Evolutionary conservation across 2,329 filamentous ascomycete genomes (phyloP), one percentile per base, ranked within the genome.

Genomic region (Scedosporium apiospermum): DNA sequence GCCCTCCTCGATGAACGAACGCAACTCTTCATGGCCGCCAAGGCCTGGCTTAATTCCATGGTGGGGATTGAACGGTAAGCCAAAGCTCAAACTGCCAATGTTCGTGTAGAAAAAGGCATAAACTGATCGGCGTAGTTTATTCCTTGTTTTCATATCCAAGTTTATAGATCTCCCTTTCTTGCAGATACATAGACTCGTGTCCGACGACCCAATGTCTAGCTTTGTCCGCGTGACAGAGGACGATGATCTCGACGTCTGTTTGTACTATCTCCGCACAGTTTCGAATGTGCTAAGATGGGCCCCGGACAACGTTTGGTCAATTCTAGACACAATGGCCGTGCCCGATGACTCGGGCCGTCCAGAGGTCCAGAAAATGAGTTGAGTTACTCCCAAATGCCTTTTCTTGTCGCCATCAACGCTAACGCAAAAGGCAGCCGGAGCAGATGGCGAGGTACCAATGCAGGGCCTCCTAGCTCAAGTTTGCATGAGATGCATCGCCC

Each of bases 191-290:
- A 61, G 26, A 34, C 44, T 21, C 26, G 16, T 23, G 30, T 23
- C 51, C 23, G 26, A 34, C 5, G 41, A n/a, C 41, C 60, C 41
- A 49, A 34, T 18, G 12, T 26, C 30, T 21, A 26, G 21, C 14
- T 63, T 7, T 26, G 12, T 55, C 12, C 57, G 41, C 7, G 58
- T 84, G 64, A 76, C 74, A 3, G 77, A 80, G 55, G 80, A 85
- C 6, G 86, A 91, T 65, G 89, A 96, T 66, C 79, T 92, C 6
- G 88, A 89, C 65, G 82, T 92, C 63, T 91, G 87, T 65, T 76
- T 90, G 2, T 96, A 96, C 72, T 88, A 93, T 68, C 75, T 97
- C 21, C 84, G 85, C 60, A 88, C 89, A 2, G 73, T 96, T 1
- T 86, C 86, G 4, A 89, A 91, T 66, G 81, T 96, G 27, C 76